Conservation (phyloP, 192 early-diverging fungal genomes). For the Phycomyces blakesleeanus region DNA sequence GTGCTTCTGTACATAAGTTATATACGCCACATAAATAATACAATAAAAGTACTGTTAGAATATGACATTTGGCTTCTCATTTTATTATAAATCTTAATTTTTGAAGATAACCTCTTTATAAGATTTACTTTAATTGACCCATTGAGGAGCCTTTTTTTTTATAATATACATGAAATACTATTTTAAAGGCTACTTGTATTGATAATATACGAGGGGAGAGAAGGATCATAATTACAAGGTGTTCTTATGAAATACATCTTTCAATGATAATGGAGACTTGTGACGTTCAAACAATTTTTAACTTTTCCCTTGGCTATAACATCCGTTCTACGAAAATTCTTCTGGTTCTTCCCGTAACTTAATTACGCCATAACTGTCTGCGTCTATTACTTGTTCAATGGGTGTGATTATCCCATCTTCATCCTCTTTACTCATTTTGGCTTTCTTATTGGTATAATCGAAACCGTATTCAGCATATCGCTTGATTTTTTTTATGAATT, state of each 20-base stretch:
- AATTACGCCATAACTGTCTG: constrained; percentile 6
- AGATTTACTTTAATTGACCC: constrained; percentile 6
- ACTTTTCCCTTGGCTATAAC: constrained; percentile 13
- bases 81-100: constrained; percentile 6
- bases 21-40: not conserved
- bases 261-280: constrained; percentile 11
- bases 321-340: constrained; percentile 11
- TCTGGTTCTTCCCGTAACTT: constrained; percentile 15
- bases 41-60: constrained; percentile 14
- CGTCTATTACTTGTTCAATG: constrained; percentile 13
- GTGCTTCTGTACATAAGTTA: not conserved
- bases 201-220: constrained; percentile 2
- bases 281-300: constrained; percentile 10
- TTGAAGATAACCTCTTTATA: not conserved
- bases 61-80: constrained; percentile 12
- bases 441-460: constrained; percentile 13
- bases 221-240: constrained; percentile 8
- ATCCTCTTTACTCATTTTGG: constrained; percentile 11
- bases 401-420: constrained; percentile 6
- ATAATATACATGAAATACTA: not conserved
- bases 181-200: constrained; percentile 11
- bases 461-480: constrained; percentile 14
- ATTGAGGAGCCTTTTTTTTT: constrained; percentile 7
- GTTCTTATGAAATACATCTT: constrained; percentile 13
- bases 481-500: constrained; percentile 17